Evolutionary conservation across 495 filamentous ascomycete genomes (phyloP), one percentile per base, ranked within the genome.

Genomic region (Penicillium cataractarum): DNA sequence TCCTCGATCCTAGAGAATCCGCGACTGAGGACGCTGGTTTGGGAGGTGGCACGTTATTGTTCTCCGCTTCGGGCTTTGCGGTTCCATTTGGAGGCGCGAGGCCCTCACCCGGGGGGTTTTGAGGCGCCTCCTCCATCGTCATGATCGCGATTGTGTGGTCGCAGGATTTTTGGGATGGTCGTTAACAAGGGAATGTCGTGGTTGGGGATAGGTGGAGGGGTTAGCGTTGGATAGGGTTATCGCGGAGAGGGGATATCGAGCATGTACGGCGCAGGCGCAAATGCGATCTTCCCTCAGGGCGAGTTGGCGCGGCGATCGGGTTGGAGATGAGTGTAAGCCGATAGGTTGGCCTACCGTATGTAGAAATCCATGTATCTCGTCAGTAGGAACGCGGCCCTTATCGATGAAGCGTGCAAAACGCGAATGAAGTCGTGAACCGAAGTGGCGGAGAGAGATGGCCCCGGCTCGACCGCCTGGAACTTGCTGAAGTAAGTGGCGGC

Each of bases 41-140:
- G 21, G 50, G 12, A 10, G 61, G 22, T 22, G 50, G 26, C n/a
- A n/a, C 22, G 31, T 31, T 31, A 53, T 46, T 27, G n/a, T 39
- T 12, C 27, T 53, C 54, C 29, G 40, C 35, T 48, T 33, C 0
- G 13, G 60, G 12, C 15, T 31, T 33, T 13, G 48, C 52, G 10
- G 55, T 27, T 26, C 46, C 56, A 19, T 21, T 32, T 42, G 39
- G 54, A 10, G 42, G 4, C 21, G 40, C 35, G 5, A 50, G 35
- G 8, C 49, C 44, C 6, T 64, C 53, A 0, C 22, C n/a, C 21
- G 65, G 33, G 2, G 52, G 58, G 0, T 52, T 40, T 19, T 59
- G 55, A 17, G 52, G 46, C 3, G 55, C 29, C 52, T 65, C 58
- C n/a, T 60, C 48, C 52, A 63, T 66, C 26, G 69, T 71, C 66